Evolutionary conservation across 2,329 filamentous ascomycete genomes (phyloP).

Genomic region (Phaeosphaeria sp.): DNA sequence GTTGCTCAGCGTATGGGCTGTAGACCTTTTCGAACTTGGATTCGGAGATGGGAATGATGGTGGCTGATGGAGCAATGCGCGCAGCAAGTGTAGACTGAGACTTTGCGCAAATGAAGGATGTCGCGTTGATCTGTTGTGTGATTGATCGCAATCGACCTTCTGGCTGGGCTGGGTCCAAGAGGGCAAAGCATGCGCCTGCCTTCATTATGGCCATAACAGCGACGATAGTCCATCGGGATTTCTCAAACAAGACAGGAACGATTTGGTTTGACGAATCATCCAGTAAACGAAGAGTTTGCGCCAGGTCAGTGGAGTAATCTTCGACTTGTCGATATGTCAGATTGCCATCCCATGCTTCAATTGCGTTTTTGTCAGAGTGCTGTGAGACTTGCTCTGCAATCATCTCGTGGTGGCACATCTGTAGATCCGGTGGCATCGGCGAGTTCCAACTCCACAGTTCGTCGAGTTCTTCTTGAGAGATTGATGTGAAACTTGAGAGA

Average conservation of each 20-base stretch:
- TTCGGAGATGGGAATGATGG: conserved; percentile 43
- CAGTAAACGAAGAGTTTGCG: conserved; percentile 30
- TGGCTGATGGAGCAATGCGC: conserved; percentile 36
- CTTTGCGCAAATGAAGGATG: conserved; percentile 37
- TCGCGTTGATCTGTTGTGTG: conserved; percentile 38
- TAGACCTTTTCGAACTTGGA: conserved; percentile 40
- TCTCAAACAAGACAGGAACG: conserved; percentile 51
- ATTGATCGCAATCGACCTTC: conserved; percentile 42
- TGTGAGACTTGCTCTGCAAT: conserved; percentile 49
- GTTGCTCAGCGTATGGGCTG: conserved; percentile 34
- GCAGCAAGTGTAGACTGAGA: conserved; percentile 36
- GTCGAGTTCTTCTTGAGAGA: conserved; percentile 49
- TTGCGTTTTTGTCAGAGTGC: conserved; percentile 45
- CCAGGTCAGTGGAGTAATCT: conserved; percentile 40
- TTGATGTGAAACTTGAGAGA: conserved; percentile 22
- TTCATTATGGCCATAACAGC: conserved; percentile 51
- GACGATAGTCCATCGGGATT: conserved; percentile 48
- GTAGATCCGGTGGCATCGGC: conserved; percentile 51
- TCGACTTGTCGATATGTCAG: conserved; percentile 46
- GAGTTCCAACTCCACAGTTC: conserved; percentile 60
- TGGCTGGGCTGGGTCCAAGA: conserved; percentile 46
- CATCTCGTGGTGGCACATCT: conserved; percentile 58
- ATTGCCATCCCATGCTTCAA: conserved; percentile 48
- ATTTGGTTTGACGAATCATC: conserved; percentile 37
- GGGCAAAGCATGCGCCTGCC: conserved; percentile 46